Conservation (phyloP, 2,329 filamentous ascomycete genomes). For the Fusarium verticillioides region DNA sequence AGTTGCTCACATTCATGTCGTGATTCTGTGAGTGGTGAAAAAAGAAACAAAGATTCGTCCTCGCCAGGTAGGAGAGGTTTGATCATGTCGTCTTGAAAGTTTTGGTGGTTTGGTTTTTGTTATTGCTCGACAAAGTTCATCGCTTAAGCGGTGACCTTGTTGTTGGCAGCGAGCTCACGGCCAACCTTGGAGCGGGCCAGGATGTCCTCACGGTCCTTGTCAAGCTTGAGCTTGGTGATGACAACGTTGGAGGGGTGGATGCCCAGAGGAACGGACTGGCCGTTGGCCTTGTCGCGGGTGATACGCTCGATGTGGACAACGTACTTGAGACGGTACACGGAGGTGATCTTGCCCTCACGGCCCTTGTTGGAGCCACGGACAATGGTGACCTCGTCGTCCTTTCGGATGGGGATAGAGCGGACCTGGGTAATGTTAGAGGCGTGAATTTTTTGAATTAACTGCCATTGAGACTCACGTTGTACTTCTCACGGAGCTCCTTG, state of each 20-base stretch:
- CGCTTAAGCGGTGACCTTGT: slow-evolving; percentile 70
- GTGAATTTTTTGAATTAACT: neutral
- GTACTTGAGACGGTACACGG: slow-evolving; percentile 98
- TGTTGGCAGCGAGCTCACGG: slow-evolving; percentile 79
- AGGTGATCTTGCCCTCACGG: slow-evolving; percentile 97
- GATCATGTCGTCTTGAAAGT: slow-evolving; percentile 32
- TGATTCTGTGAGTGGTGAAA: slow-evolving; percentile 29
- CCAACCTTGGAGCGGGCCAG: slow-evolving; percentile 85
- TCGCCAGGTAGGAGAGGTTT: slow-evolving; percentile 36
- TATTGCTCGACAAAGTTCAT: slow-evolving; percentile 36
- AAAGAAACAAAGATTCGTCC: slow-evolving; percentile 38
- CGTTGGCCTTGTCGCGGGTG: slow-evolving; percentile 95
- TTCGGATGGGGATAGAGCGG: slow-evolving; percentile 95
- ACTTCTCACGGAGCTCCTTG: slow-evolving; percentile 98
- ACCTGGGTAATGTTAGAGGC: slow-evolving; percentile 65
- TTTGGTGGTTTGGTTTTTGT: slow-evolving; percentile 23
- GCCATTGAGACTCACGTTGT: slow-evolving; percentile 77
- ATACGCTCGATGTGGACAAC: slow-evolving; percentile 97
- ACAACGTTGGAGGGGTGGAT: slow-evolving; percentile 97
- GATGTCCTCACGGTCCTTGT: slow-evolving; percentile 93
- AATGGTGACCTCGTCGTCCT: slow-evolving; percentile 95
- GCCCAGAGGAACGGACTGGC: slow-evolving; percentile 93
- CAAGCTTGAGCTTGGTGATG: slow-evolving; percentile 98
- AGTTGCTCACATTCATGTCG: slow-evolving; percentile 28
- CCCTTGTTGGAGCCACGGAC: slow-evolving; percentile 96